A percentile compares a stretch with the other conserved stretches of the same genome.
Evolutionary conservation across 257 asterid genomes (phyloP).

Genomic region (Knoxia roxburghii): DNA sequence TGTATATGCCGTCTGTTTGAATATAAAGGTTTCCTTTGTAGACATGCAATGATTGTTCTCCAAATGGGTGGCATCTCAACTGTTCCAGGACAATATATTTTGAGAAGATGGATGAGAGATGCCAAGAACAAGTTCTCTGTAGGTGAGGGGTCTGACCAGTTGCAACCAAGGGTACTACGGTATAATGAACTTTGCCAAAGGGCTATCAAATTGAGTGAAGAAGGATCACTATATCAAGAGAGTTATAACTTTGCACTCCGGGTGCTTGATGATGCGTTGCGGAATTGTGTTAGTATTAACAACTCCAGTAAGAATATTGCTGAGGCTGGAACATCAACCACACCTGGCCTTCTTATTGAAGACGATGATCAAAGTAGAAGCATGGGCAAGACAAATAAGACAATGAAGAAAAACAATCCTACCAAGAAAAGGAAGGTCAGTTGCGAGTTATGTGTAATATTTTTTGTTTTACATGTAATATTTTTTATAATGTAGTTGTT

Average conservation of each 20-base stretch:
- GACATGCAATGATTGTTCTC: conserved; percentile 88
- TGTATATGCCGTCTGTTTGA: conserved; percentile 85
- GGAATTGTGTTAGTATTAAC: conserved; percentile 60
- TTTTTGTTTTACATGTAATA: neutral
- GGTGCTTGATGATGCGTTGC: conserved; percentile 76
- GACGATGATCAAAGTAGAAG: conserved; percentile 76
- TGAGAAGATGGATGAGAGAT: conserved; percentile 93
- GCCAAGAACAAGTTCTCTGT: conserved; percentile 51
- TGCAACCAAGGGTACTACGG: conserved; percentile 74
- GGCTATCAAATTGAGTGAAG: conserved; percentile 79
- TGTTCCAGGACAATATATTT: conserved; percentile 68
- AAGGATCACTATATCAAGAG: conserved; percentile 90
- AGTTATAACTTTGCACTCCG: conserved; percentile 54
- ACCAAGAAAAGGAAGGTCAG: conserved; percentile 85
- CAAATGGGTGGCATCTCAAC: conserved; percentile 73
- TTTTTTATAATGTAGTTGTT: neutral
- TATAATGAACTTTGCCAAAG: conserved; percentile 72
- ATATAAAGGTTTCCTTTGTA: conserved; percentile 78
- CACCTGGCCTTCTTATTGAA: conserved; percentile 67
- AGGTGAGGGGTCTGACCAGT: conserved; percentile 61
- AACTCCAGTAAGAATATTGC: conserved; percentile 58
- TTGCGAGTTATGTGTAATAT: conserved; percentile 11
- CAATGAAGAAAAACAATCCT: conserved; percentile 45
- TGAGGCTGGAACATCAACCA: conserved; percentile 67
- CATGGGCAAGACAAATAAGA: conserved; percentile 66